Evolutionary conservation across 805 yeast genomes (phyloP).

Genomic region (Yarrowia osloensis): DNA sequence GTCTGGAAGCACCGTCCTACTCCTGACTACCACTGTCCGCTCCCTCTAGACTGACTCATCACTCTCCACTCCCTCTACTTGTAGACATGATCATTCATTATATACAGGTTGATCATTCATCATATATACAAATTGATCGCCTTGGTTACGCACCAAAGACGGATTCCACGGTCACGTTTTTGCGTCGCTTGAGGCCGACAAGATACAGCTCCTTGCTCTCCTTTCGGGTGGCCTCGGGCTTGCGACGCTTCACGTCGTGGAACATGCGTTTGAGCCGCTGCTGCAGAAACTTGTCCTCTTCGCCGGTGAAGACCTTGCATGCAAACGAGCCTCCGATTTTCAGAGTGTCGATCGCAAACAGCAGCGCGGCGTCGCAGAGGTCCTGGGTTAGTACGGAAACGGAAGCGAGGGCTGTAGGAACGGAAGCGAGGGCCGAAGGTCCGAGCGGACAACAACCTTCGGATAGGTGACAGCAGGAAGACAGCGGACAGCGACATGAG

Average conservation of each 20-base stretch:
- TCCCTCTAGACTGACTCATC: too few species aligned
- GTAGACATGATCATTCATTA: background rate
- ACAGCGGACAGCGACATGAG: too few species aligned
- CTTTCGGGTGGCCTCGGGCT: slow-evolving; percentile 77
- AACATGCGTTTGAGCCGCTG: slow-evolving; percentile 60
- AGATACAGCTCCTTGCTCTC: slow-evolving; percentile 85
- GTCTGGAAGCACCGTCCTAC: too few species aligned
- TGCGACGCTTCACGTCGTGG: slow-evolving; percentile 62
- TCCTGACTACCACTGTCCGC: too few species aligned
- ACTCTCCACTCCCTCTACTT: too few species aligned
- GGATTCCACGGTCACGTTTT: slow-evolving; percentile 34
- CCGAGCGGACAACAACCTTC: too few species aligned
- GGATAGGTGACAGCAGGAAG: too few species aligned
- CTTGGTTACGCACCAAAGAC: slow-evolving; percentile 32
- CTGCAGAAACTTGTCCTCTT: slow-evolving; percentile 70
- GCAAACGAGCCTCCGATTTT: slow-evolving; percentile 71
- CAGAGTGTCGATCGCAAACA: slow-evolving; percentile 70
- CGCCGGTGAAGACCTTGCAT: slow-evolving; percentile 84
- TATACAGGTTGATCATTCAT: background rate
- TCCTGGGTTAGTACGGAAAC: slow-evolving; percentile 49
- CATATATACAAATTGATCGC: background rate
- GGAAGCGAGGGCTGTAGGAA: too few species aligned
- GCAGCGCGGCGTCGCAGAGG: slow-evolving; percentile 85
- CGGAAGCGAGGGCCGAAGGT: too few species aligned
- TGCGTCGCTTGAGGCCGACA: slow-evolving; percentile 58